A percentile compares a stretch with the other conserved stretches of the same genome.
These are phyloP conservation scores for Liquidambar formosana DNA, from an alignment of 164 flowering plant genomes.

Conservation along the genomic window DNA sequence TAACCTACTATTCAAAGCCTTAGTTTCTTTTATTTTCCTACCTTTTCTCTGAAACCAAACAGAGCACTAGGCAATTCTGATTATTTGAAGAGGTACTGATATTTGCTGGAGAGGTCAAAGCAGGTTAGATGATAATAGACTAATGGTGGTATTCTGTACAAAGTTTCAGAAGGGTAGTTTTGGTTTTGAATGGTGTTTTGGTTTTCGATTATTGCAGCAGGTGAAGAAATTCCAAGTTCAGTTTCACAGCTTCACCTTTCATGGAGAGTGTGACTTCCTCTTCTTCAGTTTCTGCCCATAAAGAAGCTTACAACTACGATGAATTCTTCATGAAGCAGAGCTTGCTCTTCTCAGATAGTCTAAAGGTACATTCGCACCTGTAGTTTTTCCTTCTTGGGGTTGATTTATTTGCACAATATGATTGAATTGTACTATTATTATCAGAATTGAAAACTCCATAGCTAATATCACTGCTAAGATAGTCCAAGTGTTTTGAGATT, in stretches of 20 bases:
- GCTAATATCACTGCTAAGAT: too few species aligned
- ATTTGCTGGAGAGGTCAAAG: neutral
- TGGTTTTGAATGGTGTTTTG: neutral
- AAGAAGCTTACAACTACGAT: slow-evolving; percentile 27
- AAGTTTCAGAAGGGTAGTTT: neutral
- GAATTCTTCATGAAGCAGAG: slow-evolving; percentile 37
- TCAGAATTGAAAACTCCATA: too few species aligned
- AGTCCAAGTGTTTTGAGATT: too few species aligned
- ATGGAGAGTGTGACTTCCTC: slow-evolving; percentile 11
- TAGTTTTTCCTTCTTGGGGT: neutral
- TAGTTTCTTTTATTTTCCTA: neutral
- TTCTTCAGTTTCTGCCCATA: slow-evolving; percentile 14
- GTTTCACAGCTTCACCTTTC: neutral
- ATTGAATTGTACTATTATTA: neutral
- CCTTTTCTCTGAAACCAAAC: neutral
- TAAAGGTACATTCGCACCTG: slow-evolving; percentile 24
- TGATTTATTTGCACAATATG: too few species aligned
- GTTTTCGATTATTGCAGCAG: neutral
- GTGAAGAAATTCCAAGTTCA: neutral
- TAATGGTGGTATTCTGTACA: too few species aligned
- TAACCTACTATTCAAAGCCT: neutral
- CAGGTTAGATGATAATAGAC: neutral
- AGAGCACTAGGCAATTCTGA: neutral
- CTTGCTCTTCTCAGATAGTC: slow-evolving; percentile 21
- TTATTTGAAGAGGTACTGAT: neutral